phyloP scores from a whole-genome alignment of 2,329 filamentous ascomycete genomes.

The Anthostomella pinea region DNA sequence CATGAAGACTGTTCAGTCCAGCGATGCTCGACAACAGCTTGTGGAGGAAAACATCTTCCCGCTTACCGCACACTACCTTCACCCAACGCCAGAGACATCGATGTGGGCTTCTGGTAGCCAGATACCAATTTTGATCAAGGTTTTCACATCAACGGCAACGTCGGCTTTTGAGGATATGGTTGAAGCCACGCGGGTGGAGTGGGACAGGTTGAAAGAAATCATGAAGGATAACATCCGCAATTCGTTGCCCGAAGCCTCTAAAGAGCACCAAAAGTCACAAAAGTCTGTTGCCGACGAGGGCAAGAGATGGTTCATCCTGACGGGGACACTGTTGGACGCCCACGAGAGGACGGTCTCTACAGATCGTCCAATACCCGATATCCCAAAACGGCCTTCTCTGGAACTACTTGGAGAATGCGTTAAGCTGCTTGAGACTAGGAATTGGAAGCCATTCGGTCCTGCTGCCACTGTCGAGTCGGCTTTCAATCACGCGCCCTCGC shows the following conservation, averaged over 20 bases:
- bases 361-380: slow-evolving; percentile 27
- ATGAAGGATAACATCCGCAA: slow-evolving; percentile 67
- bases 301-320: slow-evolving; percentile 63
- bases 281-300: slow-evolving; percentile 63
- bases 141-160: slow-evolving; percentile 44
- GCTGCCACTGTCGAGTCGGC: slow-evolving; percentile 45
- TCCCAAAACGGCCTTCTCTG: slow-evolving; percentile 30
- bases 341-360: slow-evolving; percentile 25
- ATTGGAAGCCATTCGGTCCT: slow-evolving; percentile 57
- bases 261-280: slow-evolving; percentile 72
- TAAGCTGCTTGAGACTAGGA: slow-evolving; percentile 45
- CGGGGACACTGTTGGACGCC: slow-evolving; percentile 42
- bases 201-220: slow-evolving; percentile 58
- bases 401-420: slow-evolving; percentile 36
- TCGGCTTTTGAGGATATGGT: slow-evolving; percentile 42
- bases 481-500: slow-evolving; percentile 38
- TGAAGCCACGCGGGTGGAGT: slow-evolving; percentile 53
- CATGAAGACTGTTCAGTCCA: slow-evolving; percentile 41
- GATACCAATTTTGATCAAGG: slow-evolving; percentile 42
- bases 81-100: slow-evolving; percentile 40
- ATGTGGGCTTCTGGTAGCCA: slow-evolving; percentile 35
- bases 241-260: slow-evolving; percentile 79
- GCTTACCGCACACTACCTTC: slow-evolving; percentile 53
- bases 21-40: slow-evolving; percentile 44
- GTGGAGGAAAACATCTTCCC: slow-evolving; percentile 51